phyloP scores from a whole-genome alignment of 345 rosid genomes.

The Excoecaria agallocha region DNA sequence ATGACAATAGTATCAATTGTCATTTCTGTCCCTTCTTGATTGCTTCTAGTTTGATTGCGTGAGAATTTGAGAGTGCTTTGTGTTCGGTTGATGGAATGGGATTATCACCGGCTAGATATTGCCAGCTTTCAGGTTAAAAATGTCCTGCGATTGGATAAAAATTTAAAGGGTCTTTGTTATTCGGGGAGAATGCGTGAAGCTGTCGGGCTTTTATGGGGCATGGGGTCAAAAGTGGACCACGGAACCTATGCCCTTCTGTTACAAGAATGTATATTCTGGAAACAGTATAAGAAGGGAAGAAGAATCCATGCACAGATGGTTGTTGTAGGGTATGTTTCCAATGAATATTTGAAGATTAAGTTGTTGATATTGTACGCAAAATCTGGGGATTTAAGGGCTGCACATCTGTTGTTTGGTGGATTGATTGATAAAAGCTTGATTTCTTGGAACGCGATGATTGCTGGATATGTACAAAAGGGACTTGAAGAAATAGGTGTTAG shows the following conservation, averaged over 20 bases:
- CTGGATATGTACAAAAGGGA: conserved; percentile 13
- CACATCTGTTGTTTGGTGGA: conserved; percentile 3
- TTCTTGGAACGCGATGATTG: conserved; percentile 6
- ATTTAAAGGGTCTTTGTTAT: conserved; percentile 54
- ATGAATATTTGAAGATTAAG: conserved; percentile 54
- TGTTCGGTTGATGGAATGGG: not conserved
- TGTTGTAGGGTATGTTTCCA: conserved; percentile 43
- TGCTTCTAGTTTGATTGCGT: not conserved
- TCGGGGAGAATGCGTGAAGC: conserved; percentile 67
- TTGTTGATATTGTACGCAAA: conserved; percentile 58
- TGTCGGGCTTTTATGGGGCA: conserved; percentile 49
- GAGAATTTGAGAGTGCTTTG: not conserved
- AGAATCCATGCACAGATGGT: conserved; percentile 72
- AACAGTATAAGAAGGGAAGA: conserved; percentile 42
- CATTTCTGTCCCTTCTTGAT: not conserved
- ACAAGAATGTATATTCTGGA: conserved; percentile 64
- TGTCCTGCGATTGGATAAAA: conserved; percentile 42
- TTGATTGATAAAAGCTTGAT: conserved; percentile 7
- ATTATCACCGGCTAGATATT: conserved; percentile 30
- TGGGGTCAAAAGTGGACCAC: conserved; percentile 34
- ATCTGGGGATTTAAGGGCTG: conserved; percentile 32
- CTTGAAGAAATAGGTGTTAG: conserved; percentile 22
- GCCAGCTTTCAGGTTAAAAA: conserved; percentile 75
- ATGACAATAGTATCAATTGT: not conserved
- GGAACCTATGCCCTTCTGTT: conserved; percentile 50